Evolutionary conservation across 2,329 filamentous ascomycete species (phyloP), one percentile per base, ranked within the genome.

Genomic region (Thelonectria olida): DNA sequence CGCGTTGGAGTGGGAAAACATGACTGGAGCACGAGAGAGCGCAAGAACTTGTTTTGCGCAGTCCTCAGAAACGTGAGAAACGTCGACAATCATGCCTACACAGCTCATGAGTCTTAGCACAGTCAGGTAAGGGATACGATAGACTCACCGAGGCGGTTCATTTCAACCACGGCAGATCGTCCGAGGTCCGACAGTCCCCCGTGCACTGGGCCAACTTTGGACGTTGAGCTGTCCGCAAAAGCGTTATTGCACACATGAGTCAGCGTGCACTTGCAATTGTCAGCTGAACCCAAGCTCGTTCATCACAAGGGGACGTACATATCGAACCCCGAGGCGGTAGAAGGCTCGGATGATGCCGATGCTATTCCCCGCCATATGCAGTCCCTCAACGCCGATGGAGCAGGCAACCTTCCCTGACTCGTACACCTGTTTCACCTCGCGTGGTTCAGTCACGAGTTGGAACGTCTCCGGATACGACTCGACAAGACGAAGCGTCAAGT

Each of bases 361-460:
- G 5, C 71, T 74, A 48, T 76, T 76, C 0, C 74, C 75, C 1
- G 71, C 70, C 68, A 72, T 70, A 62, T 78, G 76, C 3, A 72
- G 62, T 25, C 69, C 76, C 56, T 79, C 77, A 25, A 77, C 72
- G 12, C 76, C 75, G 39, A 78, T 76, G 1, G 72, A 74, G 45
- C 75, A 75, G 5, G 75, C 74, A 13, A 78, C 74, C 42, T 65
- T 72, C 3, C 74, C 73, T 0, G 62, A 57, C n/a, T 62, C 59
- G 10, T 75, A 77, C 3, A 73, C 64, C 4, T 49, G 23, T 28
- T 69, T 68, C 2, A 76, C 72, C 20, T 74, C 70, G 5, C 67
- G 65, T 1, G 75, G 71, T 10, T 64, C 67, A 13, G 57, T 64
- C 7, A 73, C 66, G 7, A 74, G 44, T 12, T 68, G 45, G 13